Conservation (phyloP, 805 yeast genomes). For the Komagataella pastoris region DNA sequence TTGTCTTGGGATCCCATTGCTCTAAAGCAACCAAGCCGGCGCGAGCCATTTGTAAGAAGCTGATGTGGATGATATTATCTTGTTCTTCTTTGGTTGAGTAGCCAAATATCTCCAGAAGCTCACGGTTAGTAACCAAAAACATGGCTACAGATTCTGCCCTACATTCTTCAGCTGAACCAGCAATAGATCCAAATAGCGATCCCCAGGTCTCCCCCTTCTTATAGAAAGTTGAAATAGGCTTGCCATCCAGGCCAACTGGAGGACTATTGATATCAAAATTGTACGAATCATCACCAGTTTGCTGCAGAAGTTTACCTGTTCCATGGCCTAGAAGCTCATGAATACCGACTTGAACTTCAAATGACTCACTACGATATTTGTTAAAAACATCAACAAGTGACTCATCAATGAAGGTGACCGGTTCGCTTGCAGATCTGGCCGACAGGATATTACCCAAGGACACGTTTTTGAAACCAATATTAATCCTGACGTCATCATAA, state of each 20-base stretch:
- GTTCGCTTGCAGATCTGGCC: conserved; percentile 58
- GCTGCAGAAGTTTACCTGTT: conserved; percentile 65
- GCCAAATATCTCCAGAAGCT: conserved; percentile 64
- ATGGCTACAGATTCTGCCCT: conserved; percentile 87
- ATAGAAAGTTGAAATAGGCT: conserved; percentile 57
- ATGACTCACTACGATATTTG: conserved; percentile 67
- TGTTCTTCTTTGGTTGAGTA: conserved; percentile 43
- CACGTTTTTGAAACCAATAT: conserved; percentile 79
- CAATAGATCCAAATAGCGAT: conserved; percentile 63
- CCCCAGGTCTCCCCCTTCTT: conserved; percentile 87
- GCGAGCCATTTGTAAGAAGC: conserved; percentile 73
- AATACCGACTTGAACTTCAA: conserved; percentile 89
- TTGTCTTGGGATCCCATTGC: conserved; percentile 72
- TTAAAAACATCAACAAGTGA: conserved; percentile 44
- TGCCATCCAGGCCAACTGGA: conserved; percentile 45
- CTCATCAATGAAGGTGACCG: conserved; percentile 50
- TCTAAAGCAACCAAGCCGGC: conserved; percentile 79
- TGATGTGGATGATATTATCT: conserved; percentile 48
- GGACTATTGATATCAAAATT: conserved; percentile 59
- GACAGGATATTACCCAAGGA: conserved; percentile 77
- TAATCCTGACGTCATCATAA: conserved; percentile 79
- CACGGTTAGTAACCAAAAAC: conserved; percentile 57
- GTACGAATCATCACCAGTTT: conserved; percentile 41
- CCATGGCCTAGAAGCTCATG: conserved; percentile 91
- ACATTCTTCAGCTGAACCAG: conserved; percentile 88